Base-by-base conservation (phyloP, 441 rosid species). In the Manihot esculenta region DNA sequence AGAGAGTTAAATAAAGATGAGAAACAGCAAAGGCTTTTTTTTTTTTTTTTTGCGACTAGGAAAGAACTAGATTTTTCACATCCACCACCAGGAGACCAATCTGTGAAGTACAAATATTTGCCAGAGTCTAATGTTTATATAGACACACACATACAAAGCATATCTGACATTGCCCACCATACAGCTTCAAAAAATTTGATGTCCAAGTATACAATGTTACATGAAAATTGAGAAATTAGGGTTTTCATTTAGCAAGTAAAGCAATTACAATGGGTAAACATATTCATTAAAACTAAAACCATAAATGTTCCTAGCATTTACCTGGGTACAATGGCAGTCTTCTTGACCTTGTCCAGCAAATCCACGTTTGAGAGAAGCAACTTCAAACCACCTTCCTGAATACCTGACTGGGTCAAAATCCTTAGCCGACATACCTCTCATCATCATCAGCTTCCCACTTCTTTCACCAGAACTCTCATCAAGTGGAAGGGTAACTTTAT, bases 301-400 rank as follows among this genome's bases (percentile, higher is more conserved):
- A 35, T 21, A 58, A 44, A 77, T 18, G 61, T 26, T 27, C 50
- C 9, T 55, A 5, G 18, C 49, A 45, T 74, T 69, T 81, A 93
- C 98, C 88, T 94, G 97, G 23, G 98, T 91, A 78, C 97, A 94
- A 68, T 91, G 98, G 67, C 98, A 91, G 69, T 94, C 97, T 89
- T 86, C 96, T 85, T 94, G 98, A 64, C 98, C 98, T 79, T 86
- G 91, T 67, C 98, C 97, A 0, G 97, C 96, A 74, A 94, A 94
- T 27, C 98, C 98, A 33, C 91, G 85, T 78, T 94, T 94, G 47
- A 91, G 92, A 62, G 98, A 91, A 78, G 96, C 98, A 62, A 94
- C 97, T 83, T 94, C 95, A 62, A 89, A 94, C 98, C 97, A 94
- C 82, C 96, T 86, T 64, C 97, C 98, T 23, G 95, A 81, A 83